These are phyloP conservation scores for Passalora sequoiae DNA, from an alignment of 2,329 filamentous ascomycete species.

Conservation along the genomic window DNA sequence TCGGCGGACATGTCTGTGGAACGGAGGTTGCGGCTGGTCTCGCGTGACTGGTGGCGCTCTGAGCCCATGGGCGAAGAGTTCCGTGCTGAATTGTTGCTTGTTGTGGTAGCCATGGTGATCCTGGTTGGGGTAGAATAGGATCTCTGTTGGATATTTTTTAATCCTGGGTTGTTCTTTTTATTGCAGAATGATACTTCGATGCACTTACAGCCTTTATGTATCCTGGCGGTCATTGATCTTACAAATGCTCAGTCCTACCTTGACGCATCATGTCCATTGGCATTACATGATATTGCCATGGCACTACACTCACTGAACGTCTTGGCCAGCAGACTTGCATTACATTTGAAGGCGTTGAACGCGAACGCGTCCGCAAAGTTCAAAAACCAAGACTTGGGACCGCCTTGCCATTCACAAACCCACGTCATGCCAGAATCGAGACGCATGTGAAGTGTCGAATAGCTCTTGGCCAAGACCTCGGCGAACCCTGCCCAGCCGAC, in stretches of 20 bases:
- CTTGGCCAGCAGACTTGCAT: background rate
- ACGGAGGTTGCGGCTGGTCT: background rate
- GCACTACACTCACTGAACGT: background rate
- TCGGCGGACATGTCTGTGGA: constrained; percentile 1
- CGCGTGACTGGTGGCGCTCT: background rate
- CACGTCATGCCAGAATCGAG: constrained; percentile 1
- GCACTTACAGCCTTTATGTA: no score
- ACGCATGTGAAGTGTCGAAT: background rate
- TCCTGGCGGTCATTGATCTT: no score
- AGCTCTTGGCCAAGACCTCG: background rate
- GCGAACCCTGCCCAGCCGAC: constrained; percentile 3
- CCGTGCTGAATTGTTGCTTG: background rate
- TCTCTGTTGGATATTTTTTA: background rate
- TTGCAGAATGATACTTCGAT: no score
- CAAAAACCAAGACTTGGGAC: background rate
- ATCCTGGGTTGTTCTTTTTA: background rate
- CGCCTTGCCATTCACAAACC: background rate
- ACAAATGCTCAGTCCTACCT: background rate
- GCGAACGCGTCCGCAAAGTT: background rate
- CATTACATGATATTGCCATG: background rate
- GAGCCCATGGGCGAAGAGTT: background rate
- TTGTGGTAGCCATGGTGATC: no score
- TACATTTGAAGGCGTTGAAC: background rate
- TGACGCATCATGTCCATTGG: constrained; percentile 4
- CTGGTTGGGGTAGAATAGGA: no score